Percentiles rank a stretch among this genome's conserved stretches.
These are phyloP conservation scores for Multifurca ochricompacta DNA, from an alignment of 768 basidiomycete genomes.

Conservation along the genomic window DNA sequence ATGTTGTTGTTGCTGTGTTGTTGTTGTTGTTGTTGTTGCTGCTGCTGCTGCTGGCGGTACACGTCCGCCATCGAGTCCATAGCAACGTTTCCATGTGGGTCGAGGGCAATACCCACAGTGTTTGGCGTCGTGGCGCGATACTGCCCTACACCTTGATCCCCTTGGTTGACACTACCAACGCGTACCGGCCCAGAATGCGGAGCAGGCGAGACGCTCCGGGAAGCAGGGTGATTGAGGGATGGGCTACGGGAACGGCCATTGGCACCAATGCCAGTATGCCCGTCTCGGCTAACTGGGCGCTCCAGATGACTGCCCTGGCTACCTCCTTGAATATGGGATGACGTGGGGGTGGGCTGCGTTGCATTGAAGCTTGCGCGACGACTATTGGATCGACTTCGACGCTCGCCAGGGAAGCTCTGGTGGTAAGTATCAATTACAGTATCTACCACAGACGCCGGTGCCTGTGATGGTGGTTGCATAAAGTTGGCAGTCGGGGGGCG, in stretches of 20 bases:
- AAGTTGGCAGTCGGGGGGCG: slow-evolving; percentile 65
- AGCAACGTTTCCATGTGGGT: slow-evolving; percentile 73
- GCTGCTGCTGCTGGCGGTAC: no score
- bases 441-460: slow-evolving; percentile 49
- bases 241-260: slow-evolving; percentile 59
- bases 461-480: slow-evolving; percentile 50
- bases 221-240: slow-evolving; percentile 33
- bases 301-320: slow-evolving; percentile 26
- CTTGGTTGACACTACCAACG: slow-evolving; percentile 9
- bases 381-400: slow-evolving; percentile 39
- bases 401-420: slow-evolving; percentile 87
- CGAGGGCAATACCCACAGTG: slow-evolving; percentile 74
- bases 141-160: slow-evolving; percentile 20
- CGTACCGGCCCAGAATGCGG: slow-evolving; percentile 19
- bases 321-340: slow-evolving; percentile 26
- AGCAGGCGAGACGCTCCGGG: slow-evolving; percentile 49
- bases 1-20: slow-evolving; percentile 23
- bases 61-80: slow-evolving; percentile 69
- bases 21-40: no score
- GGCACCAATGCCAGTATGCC: slow-evolving; percentile 78
- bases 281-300: slow-evolving; percentile 52
- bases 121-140: slow-evolving; percentile 69
- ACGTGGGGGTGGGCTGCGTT: slow-evolving; percentile 22
- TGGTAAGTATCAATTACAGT: slow-evolving; percentile 71
- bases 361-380: slow-evolving; percentile 28